Conservation (phyloP, 805 yeast species). For the Middelhovenomyces tepae region DNA sequence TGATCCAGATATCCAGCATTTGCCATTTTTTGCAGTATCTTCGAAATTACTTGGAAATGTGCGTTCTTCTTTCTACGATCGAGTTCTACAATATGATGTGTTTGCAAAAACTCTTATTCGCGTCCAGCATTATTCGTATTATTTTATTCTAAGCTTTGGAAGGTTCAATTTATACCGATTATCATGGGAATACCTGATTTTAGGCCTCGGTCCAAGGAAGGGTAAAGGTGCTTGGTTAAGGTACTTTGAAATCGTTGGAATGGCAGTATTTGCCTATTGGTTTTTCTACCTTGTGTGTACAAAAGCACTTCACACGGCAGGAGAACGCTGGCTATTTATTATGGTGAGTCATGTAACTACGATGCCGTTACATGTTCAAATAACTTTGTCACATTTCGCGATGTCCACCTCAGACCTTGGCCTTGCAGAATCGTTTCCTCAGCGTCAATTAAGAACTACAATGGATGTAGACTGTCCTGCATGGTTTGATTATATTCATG, state of each 20-base stretch:
- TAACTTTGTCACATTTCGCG: slow-evolving; percentile 83
- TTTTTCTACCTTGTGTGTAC: slow-evolving; percentile 58
- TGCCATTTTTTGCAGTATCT: slow-evolving; percentile 85
- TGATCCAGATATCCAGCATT: slow-evolving; percentile 89
- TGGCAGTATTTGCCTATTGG: slow-evolving; percentile 69
- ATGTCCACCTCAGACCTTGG: slow-evolving; percentile 90
- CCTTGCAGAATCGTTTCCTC: slow-evolving; percentile 64
- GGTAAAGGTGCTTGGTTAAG: slow-evolving; percentile 86
- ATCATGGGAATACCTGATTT: slow-evolving; percentile 66
- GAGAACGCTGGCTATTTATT: slow-evolving; percentile 50
- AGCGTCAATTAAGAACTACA: slow-evolving; percentile 78
- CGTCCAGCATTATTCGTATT: slow-evolving; percentile 61
- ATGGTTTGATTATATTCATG: slow-evolving; percentile 87
- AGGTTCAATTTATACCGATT: slow-evolving; percentile 76
- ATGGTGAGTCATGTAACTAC: slow-evolving; percentile 72
- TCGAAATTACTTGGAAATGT: slow-evolving; percentile 57
- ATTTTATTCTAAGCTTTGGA: slow-evolving; percentile 73
- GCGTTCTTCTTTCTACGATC: slow-evolving; percentile 74
- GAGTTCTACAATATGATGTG: slow-evolving; percentile 56
- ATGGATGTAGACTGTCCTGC: slow-evolving; percentile 94
- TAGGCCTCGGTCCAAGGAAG: slow-evolving; percentile 69
- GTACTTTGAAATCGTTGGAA: slow-evolving; percentile 65
- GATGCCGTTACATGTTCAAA: slow-evolving; percentile 91
- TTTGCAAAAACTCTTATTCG: slow-evolving; percentile 51
- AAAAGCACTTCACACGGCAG: slow-evolving; percentile 42